Percentiles rank a stretch among this genome's conserved stretches.
These are phyloP conservation scores for Boletus sensibilis DNA, from an alignment of 768 basidiomycete species.

Conservation along the genomic window DNA sequence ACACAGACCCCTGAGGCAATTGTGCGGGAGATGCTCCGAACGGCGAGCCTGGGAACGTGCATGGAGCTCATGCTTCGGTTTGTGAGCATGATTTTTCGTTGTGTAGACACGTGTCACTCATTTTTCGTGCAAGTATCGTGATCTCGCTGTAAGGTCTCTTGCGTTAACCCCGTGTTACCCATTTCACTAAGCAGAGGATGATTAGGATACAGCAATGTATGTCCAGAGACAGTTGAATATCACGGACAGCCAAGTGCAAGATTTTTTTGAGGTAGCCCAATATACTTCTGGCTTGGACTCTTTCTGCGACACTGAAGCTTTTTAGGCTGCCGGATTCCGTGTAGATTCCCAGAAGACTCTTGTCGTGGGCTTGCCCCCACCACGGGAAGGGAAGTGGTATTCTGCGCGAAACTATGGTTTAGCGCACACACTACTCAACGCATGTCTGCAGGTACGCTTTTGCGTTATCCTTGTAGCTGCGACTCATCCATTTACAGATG, in stretches of 20 bases:
- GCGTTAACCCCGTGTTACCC: not conserved
- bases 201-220: conserved; percentile 45
- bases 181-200: not conserved
- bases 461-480: not conserved
- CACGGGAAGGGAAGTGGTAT: conserved; percentile 34
- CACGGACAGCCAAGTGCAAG: conserved; percentile 40
- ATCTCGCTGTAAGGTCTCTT: conserved; percentile 34
- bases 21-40: conserved; percentile 36
- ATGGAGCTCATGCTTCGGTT: conserved; percentile 35
- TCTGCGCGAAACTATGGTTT: conserved; percentile 45
- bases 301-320: not conserved
- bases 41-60: conserved; percentile 38
- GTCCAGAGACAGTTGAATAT: conserved; percentile 42
- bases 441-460: conserved; percentile 36
- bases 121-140: conserved; percentile 37
- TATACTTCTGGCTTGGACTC: not conserved
- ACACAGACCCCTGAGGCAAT: conserved; percentile 42
- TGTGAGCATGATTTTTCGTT: conserved; percentile 20
- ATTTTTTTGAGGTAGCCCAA: conserved; percentile 43
- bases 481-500: conserved; percentile 31
- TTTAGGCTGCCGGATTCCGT: conserved; percentile 41
- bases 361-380: conserved; percentile 45
- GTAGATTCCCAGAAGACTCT: conserved; percentile 41
- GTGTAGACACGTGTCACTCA: not conserved
- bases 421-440: conserved; percentile 39